phyloP scores from a whole-genome alignment of 768 basidiomycete genomes.

The Amanita subjunquillea region DNA sequence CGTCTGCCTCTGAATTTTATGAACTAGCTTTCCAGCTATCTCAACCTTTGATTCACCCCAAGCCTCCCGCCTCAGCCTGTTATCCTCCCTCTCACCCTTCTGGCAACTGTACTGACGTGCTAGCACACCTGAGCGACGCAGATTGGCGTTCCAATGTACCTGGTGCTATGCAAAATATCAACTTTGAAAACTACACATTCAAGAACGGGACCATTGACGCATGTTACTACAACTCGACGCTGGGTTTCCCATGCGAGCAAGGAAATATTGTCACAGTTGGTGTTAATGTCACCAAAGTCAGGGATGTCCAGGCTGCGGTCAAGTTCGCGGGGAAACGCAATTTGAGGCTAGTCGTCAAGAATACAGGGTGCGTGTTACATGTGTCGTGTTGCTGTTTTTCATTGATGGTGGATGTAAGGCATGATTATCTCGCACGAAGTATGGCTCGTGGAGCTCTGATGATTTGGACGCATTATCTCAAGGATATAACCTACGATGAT shows the following conservation, averaged over 20 bases:
- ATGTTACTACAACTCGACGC: conserved; percentile 37
- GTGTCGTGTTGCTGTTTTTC: background rate
- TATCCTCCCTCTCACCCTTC: conserved; percentile 25
- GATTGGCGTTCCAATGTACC: conserved; percentile 30
- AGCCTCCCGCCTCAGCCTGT: conserved; percentile 29
- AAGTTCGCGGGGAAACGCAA: conserved; percentile 15
- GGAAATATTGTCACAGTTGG: conserved; percentile 31
- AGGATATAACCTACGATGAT: conserved; percentile 20
- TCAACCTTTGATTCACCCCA: conserved; percentile 32
- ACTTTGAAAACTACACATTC: conserved; percentile 21
- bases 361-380: conserved; percentile 16
- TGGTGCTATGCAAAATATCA: conserved; percentile 27
- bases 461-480: conserved; percentile 29
- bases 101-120: conserved; percentile 26
- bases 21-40: conserved; percentile 26
- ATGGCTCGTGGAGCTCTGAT: conserved; percentile 29
- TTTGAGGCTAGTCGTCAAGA: conserved; percentile 26
- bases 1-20: conserved; percentile 20
- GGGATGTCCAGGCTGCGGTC: conserved; percentile 24
- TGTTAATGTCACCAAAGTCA: conserved; percentile 26
- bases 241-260: conserved; percentile 30
- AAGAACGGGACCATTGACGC: conserved; percentile 35
- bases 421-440: conserved; percentile 35
- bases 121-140: conserved; percentile 17
- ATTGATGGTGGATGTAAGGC: conserved; percentile 16